Evolutionary conservation across 2,329 filamentous ascomycete genomes (phyloP).

Genomic region (Aspergillus udagawae): DNA sequence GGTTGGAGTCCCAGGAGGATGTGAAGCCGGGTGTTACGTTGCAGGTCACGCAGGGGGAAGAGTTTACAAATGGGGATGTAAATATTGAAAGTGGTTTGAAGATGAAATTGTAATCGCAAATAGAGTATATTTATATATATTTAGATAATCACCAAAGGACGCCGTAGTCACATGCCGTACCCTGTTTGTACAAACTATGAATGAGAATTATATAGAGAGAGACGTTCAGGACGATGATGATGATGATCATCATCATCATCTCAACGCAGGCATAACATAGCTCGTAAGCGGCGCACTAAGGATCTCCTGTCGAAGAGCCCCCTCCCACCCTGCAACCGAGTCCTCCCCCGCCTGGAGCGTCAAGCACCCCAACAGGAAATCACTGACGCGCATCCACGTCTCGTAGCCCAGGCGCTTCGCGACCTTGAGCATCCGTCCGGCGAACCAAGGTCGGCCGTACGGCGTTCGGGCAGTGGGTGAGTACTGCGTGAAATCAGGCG

Average conservation of each 20-base stretch:
- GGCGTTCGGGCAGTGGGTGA: conserved; percentile 20
- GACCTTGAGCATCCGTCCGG: conserved; percentile 38
- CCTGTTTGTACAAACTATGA: neutral
- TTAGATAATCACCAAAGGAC: neutral
- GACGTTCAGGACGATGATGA: neutral
- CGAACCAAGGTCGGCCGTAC: conserved; percentile 37
- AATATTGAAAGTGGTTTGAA: neutral
- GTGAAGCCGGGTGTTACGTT: neutral
- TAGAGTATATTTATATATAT: neutral
- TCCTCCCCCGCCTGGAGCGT: conserved; percentile 24
- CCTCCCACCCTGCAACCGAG: conserved; percentile 27
- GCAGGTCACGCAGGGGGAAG: neutral
- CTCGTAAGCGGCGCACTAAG: conserved; percentile 33
- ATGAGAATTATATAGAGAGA: neutral
- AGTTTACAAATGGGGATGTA: too few species aligned
- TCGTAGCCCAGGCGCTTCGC: conserved; percentile 32
- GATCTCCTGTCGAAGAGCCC: conserved; percentile 33
- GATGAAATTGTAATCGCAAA: neutral
- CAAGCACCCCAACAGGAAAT: conserved; percentile 35
- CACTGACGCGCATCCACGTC: conserved; percentile 33
- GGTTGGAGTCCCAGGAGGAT: neutral
- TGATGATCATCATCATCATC: conserved; percentile 1
- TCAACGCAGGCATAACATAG: conserved; percentile 27
- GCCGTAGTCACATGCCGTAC: neutral
- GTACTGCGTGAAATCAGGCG: conserved; percentile 27